Evolutionary conservation across 192 early-diverging fungal genomes (phyloP).

Genomic region (Coemansia reversa): DNA sequence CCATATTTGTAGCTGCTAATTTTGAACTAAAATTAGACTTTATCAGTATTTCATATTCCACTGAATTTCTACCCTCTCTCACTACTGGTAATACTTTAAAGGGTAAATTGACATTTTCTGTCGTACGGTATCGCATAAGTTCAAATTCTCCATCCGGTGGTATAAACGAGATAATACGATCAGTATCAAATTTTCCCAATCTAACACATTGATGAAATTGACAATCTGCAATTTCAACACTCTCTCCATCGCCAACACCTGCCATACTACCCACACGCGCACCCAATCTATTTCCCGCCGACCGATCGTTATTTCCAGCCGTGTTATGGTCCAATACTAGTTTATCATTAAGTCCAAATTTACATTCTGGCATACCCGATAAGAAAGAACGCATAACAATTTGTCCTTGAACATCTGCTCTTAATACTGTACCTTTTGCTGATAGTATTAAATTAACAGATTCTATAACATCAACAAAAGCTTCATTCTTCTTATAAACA

Average conservation of each 20-base stretch:
- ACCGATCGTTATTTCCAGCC: background rate
- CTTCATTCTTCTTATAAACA: slow-evolving; percentile 96
- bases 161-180: slow-evolving; percentile 95
- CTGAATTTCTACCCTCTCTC: slow-evolving; percentile 74
- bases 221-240: slow-evolving; percentile 93
- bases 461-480: slow-evolving; percentile 98
- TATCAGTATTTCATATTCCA: slow-evolving; percentile 89
- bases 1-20: slow-evolving; percentile 85
- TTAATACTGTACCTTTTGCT: slow-evolving; percentile 81
- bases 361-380: slow-evolving; percentile 97
- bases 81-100: slow-evolving; percentile 94
- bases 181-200: slow-evolving; percentile 86
- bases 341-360: slow-evolving; percentile 96
- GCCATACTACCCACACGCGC: slow-evolving; percentile 23
- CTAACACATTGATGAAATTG: slow-evolving; percentile 99
- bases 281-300: slow-evolving; percentile 6
- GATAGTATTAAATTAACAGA: slow-evolving; percentile 91
- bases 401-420: slow-evolving; percentile 86
- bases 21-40: slow-evolving; percentile 88
- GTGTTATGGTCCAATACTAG: slow-evolving; percentile 79
- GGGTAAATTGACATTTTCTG: slow-evolving; percentile 93
- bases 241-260: slow-evolving; percentile 40
- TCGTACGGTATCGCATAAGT: slow-evolving; percentile 93
- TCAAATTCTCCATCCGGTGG: slow-evolving; percentile 98
- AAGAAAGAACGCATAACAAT: slow-evolving; percentile 94